Evolutionary conservation across 75 land plant genomes (phyloP), one percentile per base, ranked within the genome.

Genomic region (Pseudotsuga menziesii): DNA sequence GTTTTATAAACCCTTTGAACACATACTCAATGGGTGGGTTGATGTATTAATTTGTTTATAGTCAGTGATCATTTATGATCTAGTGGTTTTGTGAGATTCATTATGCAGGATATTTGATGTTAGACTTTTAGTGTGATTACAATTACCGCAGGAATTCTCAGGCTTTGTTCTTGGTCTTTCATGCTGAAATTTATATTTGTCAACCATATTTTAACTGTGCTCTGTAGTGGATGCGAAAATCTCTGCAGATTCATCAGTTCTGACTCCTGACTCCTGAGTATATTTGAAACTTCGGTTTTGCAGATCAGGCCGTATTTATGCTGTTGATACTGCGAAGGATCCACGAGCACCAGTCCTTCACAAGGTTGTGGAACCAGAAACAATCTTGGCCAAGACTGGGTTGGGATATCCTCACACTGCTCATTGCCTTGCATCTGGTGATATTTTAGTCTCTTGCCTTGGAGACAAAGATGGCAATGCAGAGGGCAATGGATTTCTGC

Each of bases 371-470:
- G 89, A 96, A 69, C 90, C 98, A 36, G 89, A 78, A 61, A 93
- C 88, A 29, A 94, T 96, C 11, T 73, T 77, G 54, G 41, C 80
- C 57, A 96, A 89, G 78, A 96, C 99, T 61, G 99, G 99, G 29
- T 62, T 96, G 76, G 93, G 98, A 29, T 96, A 84, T 79, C 98
- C 99, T 26, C 99, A 96, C 79, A 94, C 99, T 5, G 81, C 99
- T 15, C 99, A 96, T 75, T 96, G 99, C 80, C 93, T 96, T 80
- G 99, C 93, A 54, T 86, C 90, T 88, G 99, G 99, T 60, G 98
- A 92, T 35, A 79, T 96, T 57, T 58, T 96, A 91, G 84, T 96
- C 20, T 96, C 99, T 29, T 96, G 99, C 81, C 89, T 96, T 72
- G 99, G 99, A 61, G 98, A 94, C 79, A 87, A 85, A 73, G 90